Evolutionary conservation across 371 early-diverging fungal species (phyloP), one percentile per base, ranked within the genome.

Genomic region (Saksenaea vasiformis): DNA sequence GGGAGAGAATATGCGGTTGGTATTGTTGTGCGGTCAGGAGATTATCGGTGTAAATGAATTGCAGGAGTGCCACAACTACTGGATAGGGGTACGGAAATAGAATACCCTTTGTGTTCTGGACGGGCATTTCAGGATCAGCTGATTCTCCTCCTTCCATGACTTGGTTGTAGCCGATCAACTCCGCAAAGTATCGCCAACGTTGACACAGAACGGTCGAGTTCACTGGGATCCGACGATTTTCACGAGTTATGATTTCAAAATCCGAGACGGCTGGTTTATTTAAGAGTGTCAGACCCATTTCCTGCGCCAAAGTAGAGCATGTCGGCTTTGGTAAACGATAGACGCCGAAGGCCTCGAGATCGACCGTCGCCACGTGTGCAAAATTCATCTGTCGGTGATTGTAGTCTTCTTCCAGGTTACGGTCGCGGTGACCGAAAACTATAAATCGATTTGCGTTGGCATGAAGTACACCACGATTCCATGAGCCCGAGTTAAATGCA

Each of bases 391-490:
- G 86, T 36, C 92, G 86, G 54, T 88, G 83, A 66, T 90, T 85
- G 65, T 91, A 91, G 68, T 91, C 92, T 44, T 87, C 85, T 2
- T 82, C 72, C 47, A 91, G 76, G 27, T 75, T 84, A 19, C 92
- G 84, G 15, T 81, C 72, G 39, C 82, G 81, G 63, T 91, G 78
- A 31, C 92, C 92, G 71, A 91, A 89, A 24, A 91, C 83, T 9
- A 88, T 64, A 61, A 83, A 82, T 17, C 80, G 80, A 55, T 90
- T 87, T 10, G 74, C 73, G 27, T 61, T 66, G 26, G 83, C 84
- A 55, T 87, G 80, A 17, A 91, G 66, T 5, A 86, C 71, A n/a
- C 90, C 90, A 60, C 90, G 83, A 73, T 92, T 93, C 93, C 93
- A 93, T 26, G 91, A 90, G 11, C 92, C 92, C 8, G 81, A 68